Conservation (phyloP, 1,284 basidiomycete genomes). For the Apiotrichum domesticum region DNA sequence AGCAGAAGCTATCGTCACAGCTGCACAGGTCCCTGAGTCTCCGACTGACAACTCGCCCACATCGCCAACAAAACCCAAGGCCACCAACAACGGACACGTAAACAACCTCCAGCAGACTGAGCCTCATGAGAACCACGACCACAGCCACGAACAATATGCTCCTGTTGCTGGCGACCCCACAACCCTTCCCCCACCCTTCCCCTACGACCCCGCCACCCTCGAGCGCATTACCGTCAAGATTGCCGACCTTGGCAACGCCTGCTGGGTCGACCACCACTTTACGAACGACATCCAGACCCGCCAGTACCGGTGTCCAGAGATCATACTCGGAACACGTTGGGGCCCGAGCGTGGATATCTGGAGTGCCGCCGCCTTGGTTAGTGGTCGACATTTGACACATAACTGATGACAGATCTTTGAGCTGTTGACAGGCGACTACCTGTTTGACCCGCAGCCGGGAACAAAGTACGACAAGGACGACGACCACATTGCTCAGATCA, state of each 20-base stretch:
- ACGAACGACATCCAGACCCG: conserved; percentile 66
- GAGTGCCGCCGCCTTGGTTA: conserved; percentile 88
- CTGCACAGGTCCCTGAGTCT: conserved; percentile 33
- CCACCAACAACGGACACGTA: conserved; percentile 14
- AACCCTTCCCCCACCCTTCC: conserved; percentile 52
- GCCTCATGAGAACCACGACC: conserved; percentile 21
- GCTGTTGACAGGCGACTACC: conserved; percentile 82
- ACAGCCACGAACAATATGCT: conserved; percentile 30
- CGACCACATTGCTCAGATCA: conserved; percentile 97
- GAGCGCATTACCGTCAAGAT: conserved; percentile 98
- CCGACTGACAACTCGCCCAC: conserved; percentile 6
- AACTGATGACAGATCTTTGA: conserved; percentile 65
- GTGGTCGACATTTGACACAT: conserved; percentile 29
- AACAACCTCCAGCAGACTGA: conserved; percentile 37
- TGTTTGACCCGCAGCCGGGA: conserved; percentile 66
- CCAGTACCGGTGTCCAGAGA: conserved; percentile 95
- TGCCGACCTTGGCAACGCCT: conserved; percentile 86
- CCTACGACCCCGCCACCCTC: conserved; percentile 54
- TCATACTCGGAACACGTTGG: conserved; percentile 89
- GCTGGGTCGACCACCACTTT: conserved; percentile 53
- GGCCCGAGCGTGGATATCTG: conserved; percentile 91
- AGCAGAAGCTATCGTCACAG: conserved; percentile 42
- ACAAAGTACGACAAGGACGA: conserved; percentile 79
- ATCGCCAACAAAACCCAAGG: neutral
- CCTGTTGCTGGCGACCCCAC: conserved; percentile 53